Base-by-base conservation (phyloP, 1,284 basidiomycete species). In the Lentinus polychrous region DNA sequence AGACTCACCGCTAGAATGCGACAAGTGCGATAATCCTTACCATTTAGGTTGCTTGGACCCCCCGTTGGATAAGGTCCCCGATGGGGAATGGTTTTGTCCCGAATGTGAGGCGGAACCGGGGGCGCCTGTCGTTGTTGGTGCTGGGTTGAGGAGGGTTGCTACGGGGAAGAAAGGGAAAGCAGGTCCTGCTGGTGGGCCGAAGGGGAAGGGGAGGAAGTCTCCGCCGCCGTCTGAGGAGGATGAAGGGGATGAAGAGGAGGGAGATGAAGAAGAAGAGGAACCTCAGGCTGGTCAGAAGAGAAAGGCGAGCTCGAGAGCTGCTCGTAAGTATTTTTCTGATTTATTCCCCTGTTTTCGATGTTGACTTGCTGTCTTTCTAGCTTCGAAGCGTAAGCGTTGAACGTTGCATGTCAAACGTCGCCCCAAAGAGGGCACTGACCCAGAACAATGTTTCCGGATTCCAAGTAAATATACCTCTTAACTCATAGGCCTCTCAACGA, bases 41-140 rank as follows among this genome's bases (percentile, higher is more conserved):
- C 94, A 98, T 63, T 71, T 89, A 11, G 73, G 73, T 3, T 98
- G 94, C 64, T 76, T 95, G 43, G 67, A 73, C 31, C 94, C 93
- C 6, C 89, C 91, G 2, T 68, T 98, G 43, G 62, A 69, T 12
- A 79, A 73, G 1, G 71, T 94, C 12, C 94, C 94, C 0, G 88
- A 91, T 18, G 94, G 89, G 33, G 90, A 94, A 64, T 95, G 92
- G 92, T 94, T 94, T 74, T 94, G 91, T 60, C 81, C 86, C 0
- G 71, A 75, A 43, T 94, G 91, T 55, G 60, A 60, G 35, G 61
- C 64, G 12, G 58, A 61, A 11, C 67, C 67, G 0, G 67, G 64
- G 24, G 66, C 63, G 4, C 66, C 66, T 1, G 53, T 67, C 33
- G 60, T 58, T n/a, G 57, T 61, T 17, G 61, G 56, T n/a, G 49